These are phyloP conservation scores for Talaromyces albobiverticillius DNA, from an alignment of 2,329 filamentous ascomycete genomes.

Conservation along the genomic window DNA sequence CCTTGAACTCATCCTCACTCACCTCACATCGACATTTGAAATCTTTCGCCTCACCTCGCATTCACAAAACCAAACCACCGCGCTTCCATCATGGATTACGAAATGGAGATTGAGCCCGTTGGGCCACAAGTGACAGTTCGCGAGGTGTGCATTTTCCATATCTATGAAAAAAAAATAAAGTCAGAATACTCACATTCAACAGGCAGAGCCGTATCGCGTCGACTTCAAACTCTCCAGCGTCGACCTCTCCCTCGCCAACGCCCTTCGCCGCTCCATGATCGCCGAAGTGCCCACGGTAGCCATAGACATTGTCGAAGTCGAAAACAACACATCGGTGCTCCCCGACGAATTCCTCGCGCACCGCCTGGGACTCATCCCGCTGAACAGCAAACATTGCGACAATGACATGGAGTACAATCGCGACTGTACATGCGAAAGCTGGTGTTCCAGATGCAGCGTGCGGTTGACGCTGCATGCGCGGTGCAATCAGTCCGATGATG, in stretches of 20 bases:
- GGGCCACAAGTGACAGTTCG: constrained; percentile 49
- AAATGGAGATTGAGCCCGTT: constrained; percentile 48
- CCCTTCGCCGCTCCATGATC: constrained; percentile 83
- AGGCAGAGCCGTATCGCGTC: constrained; percentile 79
- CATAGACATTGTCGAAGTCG: constrained; percentile 90
- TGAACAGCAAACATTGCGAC: constrained; percentile 79
- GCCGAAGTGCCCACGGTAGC: constrained; percentile 93
- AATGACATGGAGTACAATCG: constrained; percentile 78
- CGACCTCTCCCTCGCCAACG: constrained; percentile 89
- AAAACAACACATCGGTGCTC: constrained; percentile 90
- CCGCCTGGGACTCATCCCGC: constrained; percentile 83
- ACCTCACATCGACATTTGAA: neutral
- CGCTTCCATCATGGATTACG: constrained; percentile 44
- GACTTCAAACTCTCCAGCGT: constrained; percentile 90
- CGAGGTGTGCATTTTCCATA: constrained; percentile 31
- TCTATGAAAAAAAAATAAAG: neutral
- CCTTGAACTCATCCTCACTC: neutral
- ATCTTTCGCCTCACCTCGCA: neutral
- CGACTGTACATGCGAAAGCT: constrained; percentile 94
- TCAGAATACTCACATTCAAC: neutral
- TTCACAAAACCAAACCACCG: neutral
- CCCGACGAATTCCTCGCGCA: constrained; percentile 96
- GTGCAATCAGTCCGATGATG: constrained; percentile 72
- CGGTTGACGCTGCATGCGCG: constrained; percentile 79
- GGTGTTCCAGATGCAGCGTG: constrained; percentile 89